Base-by-base conservation (phyloP, 495 filamentous ascomycete genomes). In the Aspergillus hancockii region DNA sequence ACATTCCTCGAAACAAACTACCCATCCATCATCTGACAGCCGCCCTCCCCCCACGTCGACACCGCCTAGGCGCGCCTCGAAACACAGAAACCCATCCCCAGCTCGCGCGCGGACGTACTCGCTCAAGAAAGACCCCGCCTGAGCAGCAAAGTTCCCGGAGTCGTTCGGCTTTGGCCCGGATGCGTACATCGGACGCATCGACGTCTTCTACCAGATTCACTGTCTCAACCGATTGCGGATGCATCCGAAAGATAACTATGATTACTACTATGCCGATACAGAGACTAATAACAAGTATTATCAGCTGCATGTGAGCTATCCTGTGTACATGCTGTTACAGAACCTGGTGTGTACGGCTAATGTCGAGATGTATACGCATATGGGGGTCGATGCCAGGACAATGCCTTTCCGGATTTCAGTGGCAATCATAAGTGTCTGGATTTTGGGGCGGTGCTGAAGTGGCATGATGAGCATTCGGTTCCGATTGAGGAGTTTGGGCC, bases 191-290 rank as follows among this genome's bases (percentile, higher is more conserved):
- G 73, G 62, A 16, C 63, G 62, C 13, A 54, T 75, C 30, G 73
- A 75, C 23, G 66, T 73, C 6, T 75, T 71, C 52, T 71, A 74
- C 49, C 67, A 67, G 49, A 58, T 76, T 6, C 72, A 76, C 51
- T 76, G 72, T 54, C 45, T 75, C 14, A 66, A 75, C 28, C 31
- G 52, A 13, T 60, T 74, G 8, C 71, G 71, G 4, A n/a, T n/a
- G n/a, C n/a, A n/a, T n/a, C n/a, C 50, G 57, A 32, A 60, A 68
- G 36, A 60, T 57, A 7, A 59, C 40, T 74, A 64, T 30, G 58
- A 65, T 25, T 60, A 67, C 8, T 73, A 75, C 46, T 75, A 73
- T 46, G 36, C 9, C 49, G 16, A 31, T n/a, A 22, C 25, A n/a
- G 10, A 8, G 4, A 25, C 23, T 6, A 31, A 31, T 7, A 31